phyloP scores from a whole-genome alignment of 2,329 filamentous ascomycete species.

The Curvularia eragrostidis region DNA sequence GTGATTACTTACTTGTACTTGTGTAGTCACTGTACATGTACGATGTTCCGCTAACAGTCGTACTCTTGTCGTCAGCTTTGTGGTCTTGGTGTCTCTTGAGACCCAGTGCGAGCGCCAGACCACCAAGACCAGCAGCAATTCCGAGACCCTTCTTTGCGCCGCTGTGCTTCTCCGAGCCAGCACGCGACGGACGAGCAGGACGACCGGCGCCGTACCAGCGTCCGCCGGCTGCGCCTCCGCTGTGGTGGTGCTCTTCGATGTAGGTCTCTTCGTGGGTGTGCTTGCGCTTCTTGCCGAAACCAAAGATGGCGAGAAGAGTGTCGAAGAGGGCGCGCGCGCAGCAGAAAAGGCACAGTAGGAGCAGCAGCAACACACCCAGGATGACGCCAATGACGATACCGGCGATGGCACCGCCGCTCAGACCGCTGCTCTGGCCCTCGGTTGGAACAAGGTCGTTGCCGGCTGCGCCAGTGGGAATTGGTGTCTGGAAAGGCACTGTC shows the following conservation, averaged over 20 bases:
- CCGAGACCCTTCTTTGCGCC: conserved; percentile 47
- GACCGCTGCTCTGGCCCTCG: conserved; percentile 44
- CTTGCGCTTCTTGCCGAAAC: conserved; percentile 59
- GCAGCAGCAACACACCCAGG: conserved; percentile 69
- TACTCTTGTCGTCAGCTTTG: conserved; percentile 53
- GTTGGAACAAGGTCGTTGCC: conserved; percentile 46
- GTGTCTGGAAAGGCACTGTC: conserved; percentile 58
- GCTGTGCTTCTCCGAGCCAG: conserved; percentile 42
- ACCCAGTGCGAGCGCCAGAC: conserved; percentile 54
- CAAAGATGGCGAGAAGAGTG: conserved; percentile 66
- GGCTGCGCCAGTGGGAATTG: conserved; percentile 61
- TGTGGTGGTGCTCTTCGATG: conserved; percentile 68
- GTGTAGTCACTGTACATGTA: conserved; percentile 57
- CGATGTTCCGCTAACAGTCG: conserved; percentile 48
- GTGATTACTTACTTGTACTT: conserved; percentile 54
- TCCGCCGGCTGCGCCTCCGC: conserved; percentile 64
- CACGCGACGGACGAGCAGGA: conserved; percentile 45
- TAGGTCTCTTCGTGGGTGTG: conserved; percentile 64
- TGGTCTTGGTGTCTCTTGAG: conserved; percentile 53
- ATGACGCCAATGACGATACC: conserved; percentile 80
- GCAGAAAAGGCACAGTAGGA: conserved; percentile 78
- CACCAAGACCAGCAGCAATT: conserved; percentile 53
- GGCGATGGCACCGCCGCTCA: conserved; percentile 77
- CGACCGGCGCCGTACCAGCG: conserved; percentile 56
- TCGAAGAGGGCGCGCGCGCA: conserved; percentile 63